Percentiles rank a stretch among this genome's conserved stretches.
Evolutionary conservation across 2,329 filamentous ascomycete genomes (phyloP).

Genomic region (Ceratocystis cubensis): DNA sequence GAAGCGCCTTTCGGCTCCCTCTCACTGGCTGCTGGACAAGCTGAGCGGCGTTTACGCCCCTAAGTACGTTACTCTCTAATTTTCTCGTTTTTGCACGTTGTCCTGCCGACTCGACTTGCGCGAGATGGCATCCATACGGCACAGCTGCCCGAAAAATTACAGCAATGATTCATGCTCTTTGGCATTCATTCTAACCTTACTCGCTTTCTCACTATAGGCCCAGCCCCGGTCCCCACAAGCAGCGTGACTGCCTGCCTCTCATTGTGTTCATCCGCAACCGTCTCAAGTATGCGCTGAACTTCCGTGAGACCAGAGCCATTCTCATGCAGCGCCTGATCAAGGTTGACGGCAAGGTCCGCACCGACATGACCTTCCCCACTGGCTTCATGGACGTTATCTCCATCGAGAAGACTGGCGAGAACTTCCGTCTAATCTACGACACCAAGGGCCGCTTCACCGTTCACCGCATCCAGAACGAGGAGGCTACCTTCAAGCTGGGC

Average conservation of each 20-base stretch:
- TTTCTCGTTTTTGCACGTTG: background rate
- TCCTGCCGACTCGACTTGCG: background rate
- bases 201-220: conserved; percentile 32
- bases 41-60: conserved; percentile 80
- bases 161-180: too few species aligned
- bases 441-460: conserved; percentile 99
- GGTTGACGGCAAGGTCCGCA: conserved; percentile 99
- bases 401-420: conserved; percentile 99
- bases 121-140: too few species aligned
- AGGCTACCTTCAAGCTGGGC: conserved; percentile 99
- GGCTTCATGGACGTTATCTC: conserved; percentile 99
- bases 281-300: conserved; percentile 99
- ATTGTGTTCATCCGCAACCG: conserved; percentile 96
- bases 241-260: conserved; percentile 95
- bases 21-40: conserved; percentile 99
- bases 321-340: conserved; percentile 99
- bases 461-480: conserved; percentile 96
- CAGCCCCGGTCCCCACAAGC: conserved; percentile 90
- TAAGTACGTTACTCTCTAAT: conserved; percentile 26
- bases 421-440: conserved; percentile 99
- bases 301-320: conserved; percentile 93
- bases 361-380: conserved; percentile 91
- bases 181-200: background rate
- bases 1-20: conserved; percentile 98
- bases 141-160: too few species aligned